A percentile compares a stretch with the other conserved stretches of the same genome.
Conservation (phyloP, 768 basidiomycete genomes). For the Dioszegia aurantiaca region DNA sequence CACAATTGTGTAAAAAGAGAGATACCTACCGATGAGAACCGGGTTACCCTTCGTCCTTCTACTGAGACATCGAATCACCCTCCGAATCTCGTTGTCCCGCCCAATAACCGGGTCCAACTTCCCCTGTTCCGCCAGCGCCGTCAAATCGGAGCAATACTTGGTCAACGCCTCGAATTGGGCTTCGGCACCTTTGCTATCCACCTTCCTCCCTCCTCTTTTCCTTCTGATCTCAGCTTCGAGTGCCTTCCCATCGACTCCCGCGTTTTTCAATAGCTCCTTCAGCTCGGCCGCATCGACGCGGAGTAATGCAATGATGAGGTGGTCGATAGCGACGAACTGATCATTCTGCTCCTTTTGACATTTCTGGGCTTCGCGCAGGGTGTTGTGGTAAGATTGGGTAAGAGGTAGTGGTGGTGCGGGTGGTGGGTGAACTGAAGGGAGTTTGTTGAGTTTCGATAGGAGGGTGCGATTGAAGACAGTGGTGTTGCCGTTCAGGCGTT, state of each 20-base stretch:
- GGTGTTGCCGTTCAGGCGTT: constrained; percentile 76
- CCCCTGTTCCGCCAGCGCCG: constrained; percentile 53
- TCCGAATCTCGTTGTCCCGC: constrained; percentile 79
- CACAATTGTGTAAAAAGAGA: constrained; percentile 72
- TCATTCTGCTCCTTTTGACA: constrained; percentile 74
- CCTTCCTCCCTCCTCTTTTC: constrained; percentile 71
- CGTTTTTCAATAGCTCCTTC: constrained; percentile 68
- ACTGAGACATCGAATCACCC: constrained; percentile 77
- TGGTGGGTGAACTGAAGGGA: constrained; percentile 78
- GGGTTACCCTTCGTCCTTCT: constrained; percentile 88
- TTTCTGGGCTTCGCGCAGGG: constrained; percentile 71
- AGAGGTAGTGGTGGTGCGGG: constrained; percentile 72
- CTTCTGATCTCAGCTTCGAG: constrained; percentile 49
- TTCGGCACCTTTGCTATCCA: constrained; percentile 83
- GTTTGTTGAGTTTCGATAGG: constrained; percentile 71
- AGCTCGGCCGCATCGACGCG: constrained; percentile 62
- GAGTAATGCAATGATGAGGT: constrained; percentile 78
- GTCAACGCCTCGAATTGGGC: constrained; percentile 87
- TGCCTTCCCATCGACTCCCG: constrained; percentile 57
- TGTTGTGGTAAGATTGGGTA: constrained; percentile 60
- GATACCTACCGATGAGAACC: constrained; percentile 67
- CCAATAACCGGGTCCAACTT: constrained; percentile 56
- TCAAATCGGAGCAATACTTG: constrained; percentile 59
- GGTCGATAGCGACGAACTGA: constrained; percentile 89
- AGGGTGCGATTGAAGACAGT: constrained; percentile 65